Base-by-base conservation (phyloP, 169 alveolate genomes). In the Plasmodium coatneyi region DNA sequence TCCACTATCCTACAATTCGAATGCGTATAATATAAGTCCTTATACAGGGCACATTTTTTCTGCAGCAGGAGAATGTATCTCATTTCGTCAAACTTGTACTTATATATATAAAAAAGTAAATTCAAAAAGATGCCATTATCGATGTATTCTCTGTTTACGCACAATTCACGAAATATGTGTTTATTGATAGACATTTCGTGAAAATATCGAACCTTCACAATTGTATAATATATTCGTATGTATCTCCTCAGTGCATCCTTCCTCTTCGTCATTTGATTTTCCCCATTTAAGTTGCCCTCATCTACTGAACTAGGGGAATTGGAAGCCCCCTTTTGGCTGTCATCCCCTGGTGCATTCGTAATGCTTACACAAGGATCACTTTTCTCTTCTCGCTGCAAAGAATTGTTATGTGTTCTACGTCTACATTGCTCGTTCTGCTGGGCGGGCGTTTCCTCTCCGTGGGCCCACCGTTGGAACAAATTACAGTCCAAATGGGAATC, bases 151-250 rank as follows among this genome's bases (percentile, higher is more conserved):
- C n/a, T 86, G 71, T 86, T 86, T 43, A 86, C 12, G 80, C 86
- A 86, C 80, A 86, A 86, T 76, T 86, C 93, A 54, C 93, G 93
- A 86, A 86, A 74, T 86, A 86, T 86, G 30, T 86, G 93, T 74
- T 86, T 86, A 76, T 86, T 86, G 78, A 86, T 54, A 28, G 93
- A 70, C 60, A 86, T 74, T 86, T 86, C 86, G 41, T 86, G 93
- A 86, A 72, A 74, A 74, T 86, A 86, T 86, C 93, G 84, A 74
- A 86, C 66, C 70, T 76, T 86, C 16, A 86, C 43, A 28, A 76
- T 54, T 76, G 81, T 32, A 32, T 74, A 74, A 76, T 86, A 86
- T 46, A 78, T 78, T 28, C 66, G 74, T 36, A 76, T 86, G 70
- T 54, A 86, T 14, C 30, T 52, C 39, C 60, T 86, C 32, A 56